phyloP scores from a whole-genome alignment of 1,284 basidiomycete species.

The Ustilago esculenta region DNA sequence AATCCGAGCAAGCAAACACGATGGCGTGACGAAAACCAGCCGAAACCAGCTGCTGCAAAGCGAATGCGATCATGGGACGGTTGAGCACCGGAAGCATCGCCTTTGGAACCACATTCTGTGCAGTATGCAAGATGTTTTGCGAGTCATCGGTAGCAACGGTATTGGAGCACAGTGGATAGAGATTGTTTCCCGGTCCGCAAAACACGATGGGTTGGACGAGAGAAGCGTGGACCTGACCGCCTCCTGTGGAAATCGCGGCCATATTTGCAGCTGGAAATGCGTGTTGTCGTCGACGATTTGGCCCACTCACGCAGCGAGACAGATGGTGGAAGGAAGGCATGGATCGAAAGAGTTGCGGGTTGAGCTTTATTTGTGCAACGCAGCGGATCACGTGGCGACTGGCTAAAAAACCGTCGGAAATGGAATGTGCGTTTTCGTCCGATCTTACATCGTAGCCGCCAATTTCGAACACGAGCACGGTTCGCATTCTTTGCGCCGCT shows the following conservation, averaged over 20 bases:
- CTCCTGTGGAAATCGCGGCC: constrained; percentile 14
- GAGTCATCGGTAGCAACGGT: constrained; percentile 18
- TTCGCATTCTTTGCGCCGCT: no score
- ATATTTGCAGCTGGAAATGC: no score
- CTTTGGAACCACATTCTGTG: constrained; percentile 50
- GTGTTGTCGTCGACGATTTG: no score
- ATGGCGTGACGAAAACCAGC: constrained; percentile 58
- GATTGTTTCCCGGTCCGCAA: constrained; percentile 59
- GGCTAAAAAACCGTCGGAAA: no score
- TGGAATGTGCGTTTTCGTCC: no score
- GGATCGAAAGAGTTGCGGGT: no score
- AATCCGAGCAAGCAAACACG: constrained; percentile 60
- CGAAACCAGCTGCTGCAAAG: constrained; percentile 60
- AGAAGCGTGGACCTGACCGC: constrained; percentile 31
- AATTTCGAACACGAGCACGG: no score
- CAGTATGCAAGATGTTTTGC: constrained; percentile 5
- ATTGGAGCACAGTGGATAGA: constrained; percentile 62
- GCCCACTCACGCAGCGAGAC: no score
- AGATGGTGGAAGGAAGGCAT: no score
- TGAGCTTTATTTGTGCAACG: no score
- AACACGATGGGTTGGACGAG: constrained; percentile 63
- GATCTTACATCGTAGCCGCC: no score
- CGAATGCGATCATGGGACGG: constrained; percentile 63
- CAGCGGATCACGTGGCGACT: no score
- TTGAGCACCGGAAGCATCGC: constrained; percentile 65